Conservation (phyloP, 768 basidiomycete species). For the Suillus cothurnatus region DNA sequence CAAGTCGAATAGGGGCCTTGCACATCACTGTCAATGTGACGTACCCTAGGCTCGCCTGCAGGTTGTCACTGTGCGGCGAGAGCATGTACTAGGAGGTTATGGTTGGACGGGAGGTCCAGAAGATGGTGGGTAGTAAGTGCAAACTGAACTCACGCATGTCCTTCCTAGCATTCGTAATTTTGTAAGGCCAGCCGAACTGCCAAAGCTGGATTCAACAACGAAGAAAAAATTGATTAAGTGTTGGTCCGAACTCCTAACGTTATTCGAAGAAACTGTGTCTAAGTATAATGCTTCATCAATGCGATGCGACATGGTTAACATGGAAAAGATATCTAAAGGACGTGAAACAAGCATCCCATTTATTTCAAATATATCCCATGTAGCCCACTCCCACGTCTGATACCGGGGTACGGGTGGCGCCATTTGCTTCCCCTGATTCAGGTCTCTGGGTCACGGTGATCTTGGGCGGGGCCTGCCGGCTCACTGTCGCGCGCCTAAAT, state of each 20-base stretch:
- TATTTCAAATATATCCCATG: not conserved
- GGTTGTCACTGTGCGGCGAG: not conserved
- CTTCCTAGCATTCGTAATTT: not conserved
- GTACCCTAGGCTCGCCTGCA: not conserved
- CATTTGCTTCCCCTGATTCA: slow-evolving; percentile 4
- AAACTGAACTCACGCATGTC: not conserved
- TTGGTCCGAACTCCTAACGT: not conserved
- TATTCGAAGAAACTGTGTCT: not conserved
- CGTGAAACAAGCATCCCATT: not conserved
- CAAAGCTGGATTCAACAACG: not conserved
- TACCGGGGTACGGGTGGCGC: not conserved
- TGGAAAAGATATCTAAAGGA: not conserved
- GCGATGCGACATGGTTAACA: not conserved
- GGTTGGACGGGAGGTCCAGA: not conserved
- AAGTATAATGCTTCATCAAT: not conserved
- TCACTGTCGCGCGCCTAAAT: slow-evolving; percentile 5
- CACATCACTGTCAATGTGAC: too few relatives aligned
- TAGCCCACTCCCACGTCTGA: not conserved
- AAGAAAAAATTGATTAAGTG: not conserved
- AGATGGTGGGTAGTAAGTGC: not conserved
- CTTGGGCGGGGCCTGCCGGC: slow-evolving; percentile 1
- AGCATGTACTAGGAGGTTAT: not conserved
- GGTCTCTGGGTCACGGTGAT: slow-evolving; percentile 4
- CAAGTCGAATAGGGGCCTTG: too few relatives aligned
- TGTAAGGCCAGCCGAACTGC: not conserved